Evolutionary conservation across 2,329 filamentous ascomycete species (phyloP).

Genomic region (Didymella glomerata): DNA sequence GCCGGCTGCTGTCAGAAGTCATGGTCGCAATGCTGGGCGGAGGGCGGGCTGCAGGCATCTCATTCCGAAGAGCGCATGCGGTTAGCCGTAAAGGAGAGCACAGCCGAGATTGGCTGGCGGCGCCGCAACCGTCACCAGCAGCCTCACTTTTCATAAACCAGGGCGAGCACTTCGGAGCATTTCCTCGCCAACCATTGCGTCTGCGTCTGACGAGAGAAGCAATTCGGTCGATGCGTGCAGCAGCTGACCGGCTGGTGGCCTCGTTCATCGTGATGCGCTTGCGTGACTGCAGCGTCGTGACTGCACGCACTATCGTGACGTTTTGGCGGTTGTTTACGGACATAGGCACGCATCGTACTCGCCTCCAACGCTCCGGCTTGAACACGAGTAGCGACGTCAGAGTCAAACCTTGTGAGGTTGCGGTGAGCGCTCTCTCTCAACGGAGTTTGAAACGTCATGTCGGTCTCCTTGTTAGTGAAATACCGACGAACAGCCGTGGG

Average conservation of each 20-base stretch:
- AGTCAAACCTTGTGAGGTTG: not conserved
- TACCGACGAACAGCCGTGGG: slow-evolving; percentile 20
- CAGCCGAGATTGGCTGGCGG: slow-evolving; percentile 36
- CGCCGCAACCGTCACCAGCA: slow-evolving; percentile 35
- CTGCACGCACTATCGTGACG: slow-evolving; percentile 2
- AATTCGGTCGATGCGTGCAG: slow-evolving; percentile 20
- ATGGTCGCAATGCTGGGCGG: slow-evolving; percentile 26
- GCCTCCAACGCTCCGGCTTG: slow-evolving; percentile 7
- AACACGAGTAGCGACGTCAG: slow-evolving; percentile 1
- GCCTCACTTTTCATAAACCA: slow-evolving; percentile 46
- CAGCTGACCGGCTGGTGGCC: slow-evolving; percentile 23
- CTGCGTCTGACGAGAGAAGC: slow-evolving; percentile 20
- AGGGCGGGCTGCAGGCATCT: slow-evolving; percentile 31
- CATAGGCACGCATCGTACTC: slow-evolving; percentile 15
- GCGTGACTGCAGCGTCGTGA: not conserved
- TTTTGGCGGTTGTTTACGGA: slow-evolving; percentile 11
- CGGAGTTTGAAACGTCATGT: slow-evolving; percentile 17
- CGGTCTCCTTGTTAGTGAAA: not conserved
- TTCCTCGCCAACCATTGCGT: slow-evolving; percentile 22
- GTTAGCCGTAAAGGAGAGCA: slow-evolving; percentile 20
- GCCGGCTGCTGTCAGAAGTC: slow-evolving; percentile 34
- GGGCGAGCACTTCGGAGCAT: slow-evolving; percentile 36
- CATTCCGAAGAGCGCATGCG: slow-evolving; percentile 28
- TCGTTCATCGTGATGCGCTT: slow-evolving; percentile 13
- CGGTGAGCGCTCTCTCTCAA: slow-evolving; percentile 7